Conservation (phyloP, 2,329 filamentous ascomycete species). For the Bipolaris cookei region DNA sequence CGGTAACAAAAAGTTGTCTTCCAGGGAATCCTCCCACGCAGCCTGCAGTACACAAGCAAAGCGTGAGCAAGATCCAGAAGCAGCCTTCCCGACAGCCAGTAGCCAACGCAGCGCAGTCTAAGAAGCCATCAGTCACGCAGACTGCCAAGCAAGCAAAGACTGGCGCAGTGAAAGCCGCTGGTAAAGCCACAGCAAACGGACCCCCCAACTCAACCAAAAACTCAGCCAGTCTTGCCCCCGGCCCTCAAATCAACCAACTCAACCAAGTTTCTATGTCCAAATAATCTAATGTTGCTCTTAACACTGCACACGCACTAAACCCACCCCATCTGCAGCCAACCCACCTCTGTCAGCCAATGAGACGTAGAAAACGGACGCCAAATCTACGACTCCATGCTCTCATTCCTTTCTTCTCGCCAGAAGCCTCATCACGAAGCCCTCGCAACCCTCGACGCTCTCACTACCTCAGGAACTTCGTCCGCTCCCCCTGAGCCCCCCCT, state of each 20-base stretch:
- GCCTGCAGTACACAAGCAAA: not conserved
- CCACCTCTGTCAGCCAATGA: too few species aligned
- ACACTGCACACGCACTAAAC: not conserved
- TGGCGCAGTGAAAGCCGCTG: not conserved
- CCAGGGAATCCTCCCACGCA: not conserved
- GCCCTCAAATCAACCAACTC: not conserved
- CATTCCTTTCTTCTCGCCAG: too few species aligned
- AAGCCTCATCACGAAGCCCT: too few species aligned
- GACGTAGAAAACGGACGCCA: too few species aligned
- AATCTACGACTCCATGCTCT: too few species aligned
- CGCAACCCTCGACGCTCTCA: too few species aligned
- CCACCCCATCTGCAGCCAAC: not conserved
- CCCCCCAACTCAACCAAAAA: not conserved
- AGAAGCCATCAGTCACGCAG: not conserved
- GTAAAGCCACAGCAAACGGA: not conserved
- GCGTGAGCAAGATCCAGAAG: not conserved
- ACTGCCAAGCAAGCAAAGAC: not conserved
- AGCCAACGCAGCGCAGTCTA: not conserved
- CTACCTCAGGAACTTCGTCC: too few species aligned
- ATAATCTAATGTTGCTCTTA: not conserved
- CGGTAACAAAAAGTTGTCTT: not conserved
- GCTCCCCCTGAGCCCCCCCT: too few species aligned
- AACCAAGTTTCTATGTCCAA: not conserved
- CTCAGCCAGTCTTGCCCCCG: not conserved
- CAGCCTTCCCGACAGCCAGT: not conserved